Base-by-base conservation (phyloP, 208 protist species). In the Trypanosoma cruzi region DNA sequence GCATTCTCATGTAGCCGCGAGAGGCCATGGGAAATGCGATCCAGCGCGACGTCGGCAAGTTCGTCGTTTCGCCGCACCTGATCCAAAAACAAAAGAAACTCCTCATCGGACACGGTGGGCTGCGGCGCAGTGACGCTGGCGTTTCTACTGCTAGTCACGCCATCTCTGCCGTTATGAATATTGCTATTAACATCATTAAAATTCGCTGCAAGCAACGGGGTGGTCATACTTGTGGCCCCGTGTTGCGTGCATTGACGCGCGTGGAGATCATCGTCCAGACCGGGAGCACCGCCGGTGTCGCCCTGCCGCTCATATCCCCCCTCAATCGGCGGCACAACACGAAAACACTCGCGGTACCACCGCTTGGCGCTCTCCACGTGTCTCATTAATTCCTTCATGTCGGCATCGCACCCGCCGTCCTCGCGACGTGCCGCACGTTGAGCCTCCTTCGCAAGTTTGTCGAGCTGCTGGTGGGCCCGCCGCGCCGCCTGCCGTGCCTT, bases 291-390 rank as follows among this genome's bases (percentile, higher is more conserved):
- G 18, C 40, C 40, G 40, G 8, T 13, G 8, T 44, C 40, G 18
- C 7, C 1, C 40, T 44, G 40, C 40, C 13, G 40, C 40, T 18
- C 13, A 16, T 44, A 16, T 44, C 13, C 40, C 40, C 13, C 40
- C 13, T 1, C 40, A 14, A 1, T 60, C 48, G 31, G 60, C 24
- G 65, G 61, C 18, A 84, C 71, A 0, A 83, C 73, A 31, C 74
- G 56, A 26, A 89, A 84, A 32, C 70, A 61, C 24, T 81, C 80
- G 13, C 84, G 64, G 48, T 89, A 89, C 84, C 84, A 89, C 52
- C 13, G 48, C 48, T 57, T 74, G 3, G 80, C 80, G 29, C 67
- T 66, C 70, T 85, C 83, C 1, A 85, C 71, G 53, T 89, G 83
- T 24, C 31, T 46, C n/a, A 67, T 28, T 6, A 83, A 68, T 53